Evolutionary conservation across 495 filamentous ascomycete species (phyloP).

Genomic region (Friedmanniomyces simplex): DNA sequence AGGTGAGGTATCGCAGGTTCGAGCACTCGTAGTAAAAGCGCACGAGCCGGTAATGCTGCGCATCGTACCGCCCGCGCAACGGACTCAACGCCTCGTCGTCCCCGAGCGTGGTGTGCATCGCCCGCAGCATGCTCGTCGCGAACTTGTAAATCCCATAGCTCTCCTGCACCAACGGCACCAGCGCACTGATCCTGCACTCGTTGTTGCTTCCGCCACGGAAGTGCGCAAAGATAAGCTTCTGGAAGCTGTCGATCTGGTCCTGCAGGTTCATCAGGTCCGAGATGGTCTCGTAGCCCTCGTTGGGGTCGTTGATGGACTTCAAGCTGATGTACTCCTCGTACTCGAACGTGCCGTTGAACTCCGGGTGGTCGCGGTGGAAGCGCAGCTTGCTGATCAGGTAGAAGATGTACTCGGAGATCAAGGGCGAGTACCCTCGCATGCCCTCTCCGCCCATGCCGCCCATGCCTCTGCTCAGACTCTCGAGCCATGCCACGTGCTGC

Average conservation of each 20-base stretch:
- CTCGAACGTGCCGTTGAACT: conserved; percentile 97
- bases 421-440: conserved; percentile 64
- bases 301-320: conserved; percentile 96
- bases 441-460: conserved; percentile 63
- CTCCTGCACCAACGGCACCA: conserved; percentile 90
- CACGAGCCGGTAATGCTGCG: conserved; percentile 88
- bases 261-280: conserved; percentile 92
- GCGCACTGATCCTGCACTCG: conserved; percentile 87
- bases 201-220: conserved; percentile 86
- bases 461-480: conserved; percentile 79
- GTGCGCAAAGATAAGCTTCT: conserved; percentile 95
- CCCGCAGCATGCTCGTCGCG: conserved; percentile 42
- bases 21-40: conserved; percentile 99
- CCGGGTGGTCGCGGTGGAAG: conserved; percentile 92
- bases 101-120: conserved; percentile 94
- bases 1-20: conserved; percentile 90
- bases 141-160: conserved; percentile 75
- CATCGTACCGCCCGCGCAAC: conserved; percentile 76
- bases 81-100: conserved; percentile 93
- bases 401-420: conserved; percentile 92
- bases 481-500: conserved; percentile 79
- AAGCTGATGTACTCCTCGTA: conserved; percentile 98
- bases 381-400: conserved; percentile 85
- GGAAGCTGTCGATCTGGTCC: conserved; percentile 95
- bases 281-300: conserved; percentile 98